Base-by-base conservation (phyloP, 2,329 filamentous ascomycete species). In the Helminthosporium solani region DNA sequence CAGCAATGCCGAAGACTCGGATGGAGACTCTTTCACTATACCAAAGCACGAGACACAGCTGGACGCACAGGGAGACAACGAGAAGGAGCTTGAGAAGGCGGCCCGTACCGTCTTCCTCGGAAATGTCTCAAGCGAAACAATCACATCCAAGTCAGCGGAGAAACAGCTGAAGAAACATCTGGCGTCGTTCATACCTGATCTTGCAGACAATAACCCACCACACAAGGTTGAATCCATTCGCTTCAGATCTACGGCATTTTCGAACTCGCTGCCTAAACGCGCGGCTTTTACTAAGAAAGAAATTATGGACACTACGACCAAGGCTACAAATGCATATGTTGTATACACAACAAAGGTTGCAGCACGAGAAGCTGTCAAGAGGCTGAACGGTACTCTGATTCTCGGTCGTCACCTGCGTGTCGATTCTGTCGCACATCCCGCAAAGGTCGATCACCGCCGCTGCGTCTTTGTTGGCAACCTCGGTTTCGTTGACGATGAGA, bases 391-490 rank as follows among this genome's bases (percentile, higher is more conserved):
- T 39, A 88, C 82, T 1, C 76, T 89, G 14, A 79, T 97, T 2
- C 81, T 99, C 14, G 87, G 88, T 57, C 86, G 94, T 25, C 94
- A 99, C 71, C 74, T 99, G 45, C 85, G 92, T 33, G 92, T 92
- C 19, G 94, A 99, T 73, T 89, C 85, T 56, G 85, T 99, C 27
- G 89, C 91, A 0, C 90, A 96, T 70, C 94, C 94, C 0, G 79
- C 87, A 12, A 82, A 85, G 33, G 83, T 85, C 15, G 92, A 95
- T 65, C 85, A 96, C 70, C 85, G 87, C 48, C 87, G 91, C 44
- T 99, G 94, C 70, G 85, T 99, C 14, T 99, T 99, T 64, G 88
- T 99, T 20, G 94, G 94, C 37, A 99, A 99, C 65, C 80, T 99
- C 1, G 90, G 90, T 40, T 99, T 99, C 62, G 89, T 99, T 14